phyloP scores from a whole-genome alignment of 2,329 filamentous ascomycete species.

The Penicillium sp. region DNA sequence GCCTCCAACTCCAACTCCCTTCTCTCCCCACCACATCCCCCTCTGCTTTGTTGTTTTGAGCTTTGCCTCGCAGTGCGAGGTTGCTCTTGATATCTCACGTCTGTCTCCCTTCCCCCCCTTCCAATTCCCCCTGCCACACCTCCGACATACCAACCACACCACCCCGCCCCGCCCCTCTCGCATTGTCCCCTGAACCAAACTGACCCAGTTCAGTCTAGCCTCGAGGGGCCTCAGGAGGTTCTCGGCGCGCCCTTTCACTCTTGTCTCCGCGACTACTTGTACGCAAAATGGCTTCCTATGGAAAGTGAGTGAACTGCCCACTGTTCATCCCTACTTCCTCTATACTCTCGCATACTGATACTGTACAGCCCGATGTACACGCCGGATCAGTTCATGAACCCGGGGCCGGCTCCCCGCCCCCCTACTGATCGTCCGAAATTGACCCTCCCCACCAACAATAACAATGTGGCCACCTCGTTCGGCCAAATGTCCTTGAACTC shows the following conservation, averaged over 20 bases:
- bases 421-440: conserved; percentile 83
- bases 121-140: conserved; percentile 8
- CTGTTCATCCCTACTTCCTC: too few relatives aligned
- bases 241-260: conserved; percentile 27
- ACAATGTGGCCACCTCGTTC: conserved; percentile 66
- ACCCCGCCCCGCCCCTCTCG: background rate
- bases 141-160: background rate
- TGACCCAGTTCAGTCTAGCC: conserved; percentile 15
- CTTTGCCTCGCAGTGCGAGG: conserved; percentile 32
- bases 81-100: conserved; percentile 17
- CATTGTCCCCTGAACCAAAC: conserved; percentile 1
- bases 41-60: conserved; percentile 14
- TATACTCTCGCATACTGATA: conserved; percentile 6
- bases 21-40: background rate
- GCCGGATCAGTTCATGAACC: conserved; percentile 85
- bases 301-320: conserved; percentile 37
- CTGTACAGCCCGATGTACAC: conserved; percentile 59
- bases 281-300: conserved; percentile 37
- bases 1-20: background rate
- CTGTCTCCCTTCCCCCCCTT: background rate
- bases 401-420: conserved; percentile 88
- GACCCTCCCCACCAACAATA: conserved; percentile 71
- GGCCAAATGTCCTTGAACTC: conserved; percentile 71
- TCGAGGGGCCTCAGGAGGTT: conserved; percentile 28
- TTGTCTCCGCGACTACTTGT: conserved; percentile 12